Percentiles rank a stretch among this genome's conserved stretches.
phyloP scores from a whole-genome alignment of 257 asterid genomes.

The Phtheirospermum japonicum region DNA sequence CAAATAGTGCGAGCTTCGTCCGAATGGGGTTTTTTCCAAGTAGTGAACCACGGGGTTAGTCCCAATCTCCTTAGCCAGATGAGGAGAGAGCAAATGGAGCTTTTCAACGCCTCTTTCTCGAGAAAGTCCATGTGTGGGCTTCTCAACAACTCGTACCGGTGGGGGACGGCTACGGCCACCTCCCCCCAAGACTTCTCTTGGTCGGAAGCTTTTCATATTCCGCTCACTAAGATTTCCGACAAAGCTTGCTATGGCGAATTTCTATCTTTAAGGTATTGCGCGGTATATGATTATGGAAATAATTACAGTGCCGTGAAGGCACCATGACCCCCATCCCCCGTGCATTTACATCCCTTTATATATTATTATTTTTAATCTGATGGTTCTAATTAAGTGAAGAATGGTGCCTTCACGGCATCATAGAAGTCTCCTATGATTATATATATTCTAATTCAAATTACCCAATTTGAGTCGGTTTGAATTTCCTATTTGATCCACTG shows the following conservation, averaged over 20 bases:
- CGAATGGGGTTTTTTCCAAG: conserved; percentile 77
- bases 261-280: conserved; percentile 44
- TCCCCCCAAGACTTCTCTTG: conserved; percentile 58
- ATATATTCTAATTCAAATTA: no score
- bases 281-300: no score
- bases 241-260: conserved; percentile 51
- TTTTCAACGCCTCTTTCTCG: conserved; percentile 48
- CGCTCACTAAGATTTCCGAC: conserved; percentile 50
- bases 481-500: no score
- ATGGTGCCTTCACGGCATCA: no score
- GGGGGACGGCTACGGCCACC: conserved; percentile 60
- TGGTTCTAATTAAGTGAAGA: no score
- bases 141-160: conserved; percentile 58
- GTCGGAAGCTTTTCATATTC: conserved; percentile 75
- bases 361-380: no score
- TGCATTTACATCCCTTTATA: no score
- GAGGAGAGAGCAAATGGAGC: conserved; percentile 48
- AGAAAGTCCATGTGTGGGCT: conserved; percentile 48
- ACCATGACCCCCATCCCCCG: no score
- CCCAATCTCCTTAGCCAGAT: conserved; percentile 34
- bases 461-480: no score
- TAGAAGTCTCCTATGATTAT: no score
- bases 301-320: no score
- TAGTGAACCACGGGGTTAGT: conserved; percentile 62
- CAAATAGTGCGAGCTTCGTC: conserved; percentile 49